phyloP scores from a whole-genome alignment of 352 stramenopile genomes.

The Pelagophyceae sp. region DNA sequence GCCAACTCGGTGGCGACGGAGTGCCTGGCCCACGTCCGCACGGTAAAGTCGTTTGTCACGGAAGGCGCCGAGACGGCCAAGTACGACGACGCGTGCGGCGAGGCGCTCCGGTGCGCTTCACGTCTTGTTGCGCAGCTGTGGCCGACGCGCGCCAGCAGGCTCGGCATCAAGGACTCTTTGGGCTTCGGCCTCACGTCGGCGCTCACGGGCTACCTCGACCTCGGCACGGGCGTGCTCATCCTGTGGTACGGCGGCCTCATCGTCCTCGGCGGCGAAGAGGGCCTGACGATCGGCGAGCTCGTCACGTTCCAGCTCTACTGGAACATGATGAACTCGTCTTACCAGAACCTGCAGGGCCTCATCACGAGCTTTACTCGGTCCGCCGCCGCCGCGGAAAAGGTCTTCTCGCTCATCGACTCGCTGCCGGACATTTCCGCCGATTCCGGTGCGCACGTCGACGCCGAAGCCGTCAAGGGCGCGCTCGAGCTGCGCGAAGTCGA shows the following conservation, averaged over 20 bases:
- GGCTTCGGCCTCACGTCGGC: constrained; percentile 28
- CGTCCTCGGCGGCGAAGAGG: constrained; percentile 16
- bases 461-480: constrained; percentile 8
- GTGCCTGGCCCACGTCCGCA: constrained; percentile 31
- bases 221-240: constrained; percentile 32
- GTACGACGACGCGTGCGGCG: constrained; percentile 25
- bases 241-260: constrained; percentile 31
- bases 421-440: constrained; percentile 35
- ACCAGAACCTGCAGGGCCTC: constrained; percentile 31
- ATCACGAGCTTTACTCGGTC: constrained; percentile 36
- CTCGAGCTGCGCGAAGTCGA: constrained; percentile 27
- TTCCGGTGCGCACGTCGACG: constrained; percentile 20
- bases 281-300: constrained; percentile 30
- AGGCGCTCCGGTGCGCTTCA: constrained; percentile 22
- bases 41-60: constrained; percentile 32
- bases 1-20: constrained; percentile 33
- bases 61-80: constrained; percentile 22
- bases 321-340: constrained; percentile 34
- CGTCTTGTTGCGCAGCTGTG: constrained; percentile 16
- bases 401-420: constrained; percentile 37
- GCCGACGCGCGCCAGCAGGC: no score
- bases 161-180: constrained; percentile 31
- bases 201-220: constrained; percentile 29
- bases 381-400: constrained; percentile 34
- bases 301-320: constrained; percentile 38